Evolutionary conservation across 176 grass and related monocot species (phyloP), one percentile per base, ranked within the genome.

Genomic region (Raddia guianensis): DNA sequence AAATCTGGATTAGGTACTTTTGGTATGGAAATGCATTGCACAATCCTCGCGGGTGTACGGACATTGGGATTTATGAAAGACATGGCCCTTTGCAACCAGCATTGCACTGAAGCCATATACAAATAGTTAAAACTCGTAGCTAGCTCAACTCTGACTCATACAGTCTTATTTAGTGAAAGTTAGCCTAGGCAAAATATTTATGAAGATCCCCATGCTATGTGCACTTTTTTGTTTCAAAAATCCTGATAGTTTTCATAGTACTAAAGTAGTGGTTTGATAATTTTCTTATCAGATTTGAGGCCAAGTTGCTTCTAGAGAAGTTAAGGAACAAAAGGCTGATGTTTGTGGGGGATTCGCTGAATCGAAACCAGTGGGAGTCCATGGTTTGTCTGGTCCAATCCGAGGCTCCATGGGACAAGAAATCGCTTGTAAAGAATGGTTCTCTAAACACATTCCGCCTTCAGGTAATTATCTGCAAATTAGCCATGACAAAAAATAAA

Each of bases 281-380:
- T 51, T 62, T 55, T 60, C 2, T 51, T 76, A 19, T 43, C 78
- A 93, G 91, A 70, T 90, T 93, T 62, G 85, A 93, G 0, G 88
- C 91, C 54, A 85, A 74, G 79, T 18, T 72, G 47, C 63, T 93
- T 52, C 51, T 93, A 35, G 91, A 93, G 79, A 88, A 84, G 79
- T 70, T 93, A 10, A 77, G 91, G 74, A 79, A 90, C 70, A 93
- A 88, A 78, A 84, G 91, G 15, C 62, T 93, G 32, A 93, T 93
- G 91, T 93, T 93, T 83, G 91, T 93, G 63, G 91, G 91, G 56
- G 91, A 93, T 58, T 93, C 91, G 0, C 60, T 93, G 27, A 93
- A 93, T 73, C 83, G 91, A 37, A 93, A 93, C 73, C 91, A 93
- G 80, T 93, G 91, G 91, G 91, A 93, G 40, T 93, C 91, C 74